A percentile compares a stretch with the other conserved stretches of the same genome.
These are phyloP conservation scores for Arabis hirsuta DNA, from an alignment of 345 rosid genomes.

Conservation along the genomic window DNA sequence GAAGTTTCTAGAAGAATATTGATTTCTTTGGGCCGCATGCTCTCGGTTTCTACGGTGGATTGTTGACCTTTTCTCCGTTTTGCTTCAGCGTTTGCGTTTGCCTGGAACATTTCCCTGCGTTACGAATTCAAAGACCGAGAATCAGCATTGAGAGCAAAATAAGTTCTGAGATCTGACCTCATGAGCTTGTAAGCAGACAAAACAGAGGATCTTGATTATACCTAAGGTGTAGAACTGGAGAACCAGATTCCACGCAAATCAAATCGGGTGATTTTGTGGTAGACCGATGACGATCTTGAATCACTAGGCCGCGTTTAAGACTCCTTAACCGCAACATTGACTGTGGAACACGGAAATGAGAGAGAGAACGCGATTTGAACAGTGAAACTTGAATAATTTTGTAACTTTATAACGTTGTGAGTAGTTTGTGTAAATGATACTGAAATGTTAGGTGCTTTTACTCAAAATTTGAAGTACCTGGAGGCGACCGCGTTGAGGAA, in stretches of 20 bases:
- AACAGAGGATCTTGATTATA: slow-evolving; percentile 23
- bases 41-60: slow-evolving; percentile 4
- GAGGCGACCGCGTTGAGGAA: slow-evolving; percentile 79
- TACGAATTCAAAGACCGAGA: background rate
- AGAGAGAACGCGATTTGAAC: background rate
- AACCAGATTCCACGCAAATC: slow-evolving; percentile 40
- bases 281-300: slow-evolving; percentile 50
- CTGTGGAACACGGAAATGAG: slow-evolving; percentile 40
- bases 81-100: slow-evolving; percentile 18
- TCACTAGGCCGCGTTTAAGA: slow-evolving; percentile 55
- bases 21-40: slow-evolving; percentile 9
- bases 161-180: background rate
- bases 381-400: background rate
- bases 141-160: background rate
- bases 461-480: slow-evolving; percentile 52
- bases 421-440: slow-evolving; percentile 7
- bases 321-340: slow-evolving; percentile 66
- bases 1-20: background rate
- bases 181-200: background rate
- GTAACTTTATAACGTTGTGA: background rate
- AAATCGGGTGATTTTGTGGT: slow-evolving; percentile 23
- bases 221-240: slow-evolving; percentile 50
- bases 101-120: slow-evolving; percentile 24
- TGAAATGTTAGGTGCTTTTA: background rate
- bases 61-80: slow-evolving; percentile 13